Evolutionary conservation across 352 stramenopile genomes (phyloP).

Genomic region (Thalassiosira hispida): DNA sequence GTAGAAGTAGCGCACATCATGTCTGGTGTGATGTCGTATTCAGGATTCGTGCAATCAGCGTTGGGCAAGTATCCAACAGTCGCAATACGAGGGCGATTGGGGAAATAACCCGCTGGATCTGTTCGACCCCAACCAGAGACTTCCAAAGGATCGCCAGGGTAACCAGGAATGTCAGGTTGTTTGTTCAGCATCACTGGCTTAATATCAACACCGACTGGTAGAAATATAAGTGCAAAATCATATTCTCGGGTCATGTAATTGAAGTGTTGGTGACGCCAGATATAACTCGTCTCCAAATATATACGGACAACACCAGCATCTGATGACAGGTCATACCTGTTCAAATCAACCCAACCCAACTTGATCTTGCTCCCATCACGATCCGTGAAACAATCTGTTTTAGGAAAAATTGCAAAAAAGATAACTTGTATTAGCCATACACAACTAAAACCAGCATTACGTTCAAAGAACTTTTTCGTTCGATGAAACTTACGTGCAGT

Average conservation of each 20-base stretch:
- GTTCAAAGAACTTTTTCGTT: too few species aligned
- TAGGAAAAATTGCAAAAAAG: background rate
- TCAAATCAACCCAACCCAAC: slow-evolving; percentile 9
- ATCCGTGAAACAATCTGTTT: slow-evolving; percentile 17
- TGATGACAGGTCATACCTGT: background rate
- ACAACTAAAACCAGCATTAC: too few species aligned
- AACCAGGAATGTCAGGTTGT: background rate
- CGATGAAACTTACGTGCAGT: slow-evolving; percentile 3
- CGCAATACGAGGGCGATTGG: background rate
- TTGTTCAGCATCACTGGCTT: slow-evolving; percentile 16
- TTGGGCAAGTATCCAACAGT: background rate
- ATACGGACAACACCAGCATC: background rate
- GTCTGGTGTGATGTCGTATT: slow-evolving; percentile 5
- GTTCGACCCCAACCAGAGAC: slow-evolving; percentile 1
- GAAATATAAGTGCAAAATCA: slow-evolving; percentile 21
- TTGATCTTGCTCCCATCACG: background rate
- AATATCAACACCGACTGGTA: background rate
- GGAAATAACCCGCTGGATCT: background rate
- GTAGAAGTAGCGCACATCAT: slow-evolving; percentile 14
- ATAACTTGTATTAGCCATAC: too few species aligned
- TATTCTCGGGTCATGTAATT: slow-evolving; percentile 10
- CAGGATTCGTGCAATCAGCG: background rate
- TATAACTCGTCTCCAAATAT: slow-evolving; percentile 14
- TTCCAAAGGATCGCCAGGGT: background rate
- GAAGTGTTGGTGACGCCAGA: slow-evolving; percentile 1